phyloP scores from a whole-genome alignment of 2,329 filamentous ascomycete species.

The Fusarium nodosum region DNA sequence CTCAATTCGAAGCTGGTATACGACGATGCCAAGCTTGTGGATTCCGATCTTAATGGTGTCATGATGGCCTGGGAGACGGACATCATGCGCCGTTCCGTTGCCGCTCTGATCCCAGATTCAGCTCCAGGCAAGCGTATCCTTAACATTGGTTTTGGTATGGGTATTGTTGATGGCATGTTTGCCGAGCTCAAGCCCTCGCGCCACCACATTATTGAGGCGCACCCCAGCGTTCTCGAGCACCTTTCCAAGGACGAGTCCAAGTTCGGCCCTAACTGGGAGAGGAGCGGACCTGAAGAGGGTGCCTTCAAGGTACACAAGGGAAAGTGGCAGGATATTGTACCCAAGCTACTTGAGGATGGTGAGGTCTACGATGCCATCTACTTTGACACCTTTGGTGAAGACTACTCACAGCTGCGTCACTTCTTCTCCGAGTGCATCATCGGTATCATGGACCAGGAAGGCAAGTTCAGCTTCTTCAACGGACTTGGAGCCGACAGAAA shows the following conservation, averaged over 20 bases:
- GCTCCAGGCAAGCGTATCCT: slow-evolving; percentile 74
- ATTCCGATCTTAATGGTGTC: slow-evolving; percentile 82
- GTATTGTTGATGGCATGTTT: slow-evolving; percentile 85
- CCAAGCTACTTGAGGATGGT: slow-evolving; percentile 74
- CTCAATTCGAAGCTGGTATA: slow-evolving; percentile 76
- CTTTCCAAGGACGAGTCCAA: slow-evolving; percentile 64
- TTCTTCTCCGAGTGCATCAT: slow-evolving; percentile 94
- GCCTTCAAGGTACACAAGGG: slow-evolving; percentile 78
- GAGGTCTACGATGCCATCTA: slow-evolving; percentile 89
- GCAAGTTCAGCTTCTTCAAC: slow-evolving; percentile 89
- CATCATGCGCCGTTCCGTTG: slow-evolving; percentile 85
- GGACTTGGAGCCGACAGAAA: slow-evolving; percentile 92
- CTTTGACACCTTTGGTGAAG: slow-evolving; percentile 97
- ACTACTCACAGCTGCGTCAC: slow-evolving; percentile 84
- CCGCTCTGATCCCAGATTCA: slow-evolving; percentile 68
- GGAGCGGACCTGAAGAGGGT: slow-evolving; percentile 68
- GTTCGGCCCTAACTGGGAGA: slow-evolving; percentile 70
- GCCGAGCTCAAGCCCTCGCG: slow-evolving; percentile 73
- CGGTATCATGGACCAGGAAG: slow-evolving; percentile 77
- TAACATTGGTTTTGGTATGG: slow-evolving; percentile 93
- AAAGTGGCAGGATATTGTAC: slow-evolving; percentile 85
- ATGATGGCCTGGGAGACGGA: slow-evolving; percentile 96
- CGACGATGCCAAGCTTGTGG: slow-evolving; percentile 75
- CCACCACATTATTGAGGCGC: slow-evolving; percentile 90
- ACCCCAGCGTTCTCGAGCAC: slow-evolving; percentile 79